Percentiles rank a stretch among this genome's conserved stretches.
phyloP scores from a whole-genome alignment of 2,329 filamentous ascomycete genomes.

The Ploettnerulaceae sp. region DNA sequence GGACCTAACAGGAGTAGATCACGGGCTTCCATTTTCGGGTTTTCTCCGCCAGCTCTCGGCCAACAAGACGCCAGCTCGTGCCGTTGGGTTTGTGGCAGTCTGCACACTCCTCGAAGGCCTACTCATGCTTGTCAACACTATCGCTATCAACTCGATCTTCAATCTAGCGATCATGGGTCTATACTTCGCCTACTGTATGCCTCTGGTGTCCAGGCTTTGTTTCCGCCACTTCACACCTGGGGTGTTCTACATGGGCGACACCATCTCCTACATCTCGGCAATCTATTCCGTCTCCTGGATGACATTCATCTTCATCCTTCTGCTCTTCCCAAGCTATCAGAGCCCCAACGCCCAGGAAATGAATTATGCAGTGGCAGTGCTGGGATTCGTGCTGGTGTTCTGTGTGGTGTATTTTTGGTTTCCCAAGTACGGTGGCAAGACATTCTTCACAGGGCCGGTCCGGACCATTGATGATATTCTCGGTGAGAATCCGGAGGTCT shows the following conservation, averaged over 20 bases:
- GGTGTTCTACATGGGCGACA: constrained; percentile 32
- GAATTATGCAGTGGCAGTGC: constrained; percentile 33
- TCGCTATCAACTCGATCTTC: constrained; percentile 34
- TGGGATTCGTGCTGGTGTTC: constrained; percentile 31
- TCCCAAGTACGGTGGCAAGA: constrained; percentile 30
- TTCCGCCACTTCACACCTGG: constrained; percentile 32
- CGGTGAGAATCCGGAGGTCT: constrained; percentile 12
- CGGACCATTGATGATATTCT: constrained; percentile 30
- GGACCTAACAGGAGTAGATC: constrained; percentile 22
- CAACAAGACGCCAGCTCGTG: constrained; percentile 31
- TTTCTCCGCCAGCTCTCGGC: constrained; percentile 29
- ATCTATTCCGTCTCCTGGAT: constrained; percentile 32
- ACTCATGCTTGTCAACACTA: constrained; percentile 34
- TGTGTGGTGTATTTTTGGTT: constrained; percentile 32
- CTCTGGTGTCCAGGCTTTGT: constrained; percentile 28
- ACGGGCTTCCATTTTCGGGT: constrained; percentile 31
- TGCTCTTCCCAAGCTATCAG: constrained; percentile 30
- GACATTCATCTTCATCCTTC: constrained; percentile 32
- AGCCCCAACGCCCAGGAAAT: constrained; percentile 27
- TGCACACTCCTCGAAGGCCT: constrained; percentile 31
- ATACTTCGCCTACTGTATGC: constrained; percentile 35
- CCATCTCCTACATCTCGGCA: constrained; percentile 25
- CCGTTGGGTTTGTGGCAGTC: constrained; percentile 30
- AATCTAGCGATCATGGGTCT: constrained; percentile 35
- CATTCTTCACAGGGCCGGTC: constrained; percentile 31